Conservation (phyloP, 169 alveolate genomes). For the Cyclospora cayetanensis region DNA sequence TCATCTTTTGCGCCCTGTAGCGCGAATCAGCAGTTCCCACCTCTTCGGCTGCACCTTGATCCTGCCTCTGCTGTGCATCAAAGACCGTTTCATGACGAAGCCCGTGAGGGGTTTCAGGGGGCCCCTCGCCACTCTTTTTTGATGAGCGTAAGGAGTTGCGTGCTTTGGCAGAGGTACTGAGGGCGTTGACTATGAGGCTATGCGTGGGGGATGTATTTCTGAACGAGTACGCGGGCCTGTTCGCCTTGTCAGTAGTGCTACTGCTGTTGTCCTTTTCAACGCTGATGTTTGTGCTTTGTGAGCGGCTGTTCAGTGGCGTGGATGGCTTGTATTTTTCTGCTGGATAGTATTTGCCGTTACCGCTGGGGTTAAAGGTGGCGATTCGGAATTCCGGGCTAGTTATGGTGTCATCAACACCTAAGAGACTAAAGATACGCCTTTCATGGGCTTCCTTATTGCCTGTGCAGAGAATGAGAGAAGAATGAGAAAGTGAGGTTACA, state of each 20-base stretch:
- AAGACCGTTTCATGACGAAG: neutral
- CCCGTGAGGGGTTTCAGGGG: too few relatives aligned
- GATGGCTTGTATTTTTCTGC: neutral
- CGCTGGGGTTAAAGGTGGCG: conserved; percentile 41
- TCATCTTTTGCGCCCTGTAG: neutral
- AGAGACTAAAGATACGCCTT: neutral
- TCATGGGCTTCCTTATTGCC: conserved; percentile 47
- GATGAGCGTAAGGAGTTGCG: neutral
- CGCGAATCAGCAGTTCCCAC: neutral
- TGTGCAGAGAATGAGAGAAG: neutral
- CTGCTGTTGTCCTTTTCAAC: neutral
- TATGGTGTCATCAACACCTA: conserved; percentile 24
- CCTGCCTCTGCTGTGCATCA: neutral
- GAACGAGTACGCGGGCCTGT: neutral
- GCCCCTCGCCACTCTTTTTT: neutral
- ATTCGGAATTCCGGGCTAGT: neutral
- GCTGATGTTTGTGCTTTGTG: too few relatives aligned
- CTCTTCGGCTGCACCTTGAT: neutral
- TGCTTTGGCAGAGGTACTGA: neutral
- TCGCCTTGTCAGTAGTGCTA: neutral
- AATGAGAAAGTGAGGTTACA: neutral
- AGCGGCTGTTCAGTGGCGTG: neutral
- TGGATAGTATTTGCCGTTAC: conserved; percentile 41
- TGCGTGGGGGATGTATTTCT: neutral
- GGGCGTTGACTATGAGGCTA: neutral